Base-by-base conservation (phyloP, 2,329 filamentous ascomycete species). In the Aspergillus persii region DNA sequence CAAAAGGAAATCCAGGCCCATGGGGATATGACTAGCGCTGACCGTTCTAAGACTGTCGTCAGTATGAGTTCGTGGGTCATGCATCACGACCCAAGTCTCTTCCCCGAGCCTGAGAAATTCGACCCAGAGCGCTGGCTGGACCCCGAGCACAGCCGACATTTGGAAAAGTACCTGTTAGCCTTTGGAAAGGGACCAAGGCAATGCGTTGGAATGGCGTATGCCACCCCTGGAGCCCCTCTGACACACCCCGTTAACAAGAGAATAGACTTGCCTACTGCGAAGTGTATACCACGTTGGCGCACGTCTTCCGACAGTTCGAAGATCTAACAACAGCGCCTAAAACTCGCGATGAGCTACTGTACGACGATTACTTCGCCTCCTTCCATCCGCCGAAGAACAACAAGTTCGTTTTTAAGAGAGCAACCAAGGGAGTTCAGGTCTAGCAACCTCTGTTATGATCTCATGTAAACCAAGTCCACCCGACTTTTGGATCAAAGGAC, bases 91-190 rank as follows among this genome's bases (percentile, higher is more conserved):
- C 60, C 68, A 15, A 56, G 64, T 3, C 55, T 73, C 33, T 79
- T 76, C 57, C 70, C 71, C 1, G 51, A 74, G 6, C 65, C 77
- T 0, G 61, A 63, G 8, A 66, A 53, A 12, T 79, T 79, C 58
- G 66, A 71, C 23, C 77, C 76, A 0, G 62, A 66, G 12, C 70
- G 76, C 18, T 79, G 76, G 76, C 51, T 66, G 4, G 59, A 68
- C 33, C 57, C 63, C 66, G 48, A 30, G 4, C 27, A 29, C 31
- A 46, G 44, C 23, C 65, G 56, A n/a, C n/a, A 18, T n/a, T 77
- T 58, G 71, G 74, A n/a, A 71, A 73, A 67, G 52, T 72, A 74
- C 50, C 69, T 77, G 46, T 70, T 78, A 11, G 64, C 75, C 0
- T 78, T 41, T 41, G 36, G 74, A 18, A 72, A 73, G 30, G 74